These are phyloP conservation scores for Acorus gramineus DNA, from an alignment of 106 monocot genomes.

Conservation along the genomic window DNA sequence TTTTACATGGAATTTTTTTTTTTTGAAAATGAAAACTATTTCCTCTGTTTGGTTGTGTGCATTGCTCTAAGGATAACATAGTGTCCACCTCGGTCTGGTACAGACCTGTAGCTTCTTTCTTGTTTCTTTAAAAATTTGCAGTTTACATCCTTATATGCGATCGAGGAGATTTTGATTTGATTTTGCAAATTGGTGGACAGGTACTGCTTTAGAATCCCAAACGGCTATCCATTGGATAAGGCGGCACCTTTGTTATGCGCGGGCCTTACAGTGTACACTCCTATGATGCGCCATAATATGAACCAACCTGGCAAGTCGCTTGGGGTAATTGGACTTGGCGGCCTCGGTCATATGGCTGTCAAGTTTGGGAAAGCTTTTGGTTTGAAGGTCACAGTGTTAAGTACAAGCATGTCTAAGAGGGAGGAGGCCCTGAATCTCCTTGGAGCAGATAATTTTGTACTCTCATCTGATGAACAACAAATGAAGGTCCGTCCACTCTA, in stretches of 20 bases:
- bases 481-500: conserved; percentile 45
- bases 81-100: too few species aligned
- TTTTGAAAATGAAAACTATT: too few species aligned
- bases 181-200: conserved; percentile 15
- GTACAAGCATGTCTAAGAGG: conserved; percentile 74
- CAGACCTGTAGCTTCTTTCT: too few species aligned
- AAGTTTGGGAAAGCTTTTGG: conserved; percentile 96
- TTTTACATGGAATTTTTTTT: too few species aligned
- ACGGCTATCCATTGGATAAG: conserved; percentile 48
- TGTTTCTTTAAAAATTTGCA: too few species aligned
- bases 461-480: conserved; percentile 62
- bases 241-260: conserved; percentile 87
- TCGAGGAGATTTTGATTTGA: too few species aligned
- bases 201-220: conserved; percentile 74
- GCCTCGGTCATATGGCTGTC: conserved; percentile 86
- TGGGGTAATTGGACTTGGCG: conserved; percentile 85
- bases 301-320: conserved; percentile 90
- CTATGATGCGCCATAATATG: conserved; percentile 79
- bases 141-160: too few species aligned
- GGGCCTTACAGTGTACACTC: conserved; percentile 79
- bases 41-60: too few species aligned
- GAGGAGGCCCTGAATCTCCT: conserved; percentile 65
- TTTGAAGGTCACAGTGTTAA: conserved; percentile 69
- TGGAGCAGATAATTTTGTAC: conserved; percentile 74
- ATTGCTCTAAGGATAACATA: too few species aligned